Conservation (phyloP, 257 asterid species). For the Rubia yunnanensis region DNA sequence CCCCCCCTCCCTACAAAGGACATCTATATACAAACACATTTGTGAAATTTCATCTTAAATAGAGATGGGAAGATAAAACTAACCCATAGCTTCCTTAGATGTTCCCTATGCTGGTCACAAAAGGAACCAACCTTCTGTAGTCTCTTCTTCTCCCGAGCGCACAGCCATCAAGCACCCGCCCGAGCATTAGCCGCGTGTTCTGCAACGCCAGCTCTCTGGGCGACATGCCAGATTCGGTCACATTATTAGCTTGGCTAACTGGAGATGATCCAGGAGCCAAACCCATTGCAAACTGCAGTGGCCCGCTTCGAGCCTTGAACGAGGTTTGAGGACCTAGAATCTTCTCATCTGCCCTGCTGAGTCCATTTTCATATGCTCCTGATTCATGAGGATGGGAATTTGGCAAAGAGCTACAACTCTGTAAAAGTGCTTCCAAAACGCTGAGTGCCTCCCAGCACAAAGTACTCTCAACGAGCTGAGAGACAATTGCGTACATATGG, state of each 20-base stretch:
- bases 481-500: constrained; percentile 93
- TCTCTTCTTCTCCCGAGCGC: constrained; percentile 92
- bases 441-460: constrained; percentile 98
- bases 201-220: constrained; percentile 67
- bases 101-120: constrained; percentile 69
- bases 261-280: constrained; percentile 38
- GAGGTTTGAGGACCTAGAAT: constrained; percentile 77
- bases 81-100: constrained; percentile 17
- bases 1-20: constrained; percentile 16
- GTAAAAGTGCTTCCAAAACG: constrained; percentile 94
- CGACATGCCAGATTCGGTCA: constrained; percentile 49
- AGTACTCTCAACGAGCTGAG: constrained; percentile 95
- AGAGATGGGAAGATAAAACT: too few species aligned
- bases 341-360: constrained; percentile 59
- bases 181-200: constrained; percentile 81
- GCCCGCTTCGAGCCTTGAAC: constrained; percentile 93
- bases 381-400: constrained; percentile 68
- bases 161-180: constrained; percentile 83
- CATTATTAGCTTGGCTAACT: constrained; percentile 27
- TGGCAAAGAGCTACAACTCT: constrained; percentile 93
- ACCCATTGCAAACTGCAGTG: constrained; percentile 69
- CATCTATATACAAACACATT: not conserved
- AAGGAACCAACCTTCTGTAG: constrained; percentile 83
- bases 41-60: too few species aligned
- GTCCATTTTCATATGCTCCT: constrained; percentile 62